Base-by-base conservation (phyloP, 2,329 filamentous ascomycete genomes). In the Phyllosticta citribraziliensis region DNA sequence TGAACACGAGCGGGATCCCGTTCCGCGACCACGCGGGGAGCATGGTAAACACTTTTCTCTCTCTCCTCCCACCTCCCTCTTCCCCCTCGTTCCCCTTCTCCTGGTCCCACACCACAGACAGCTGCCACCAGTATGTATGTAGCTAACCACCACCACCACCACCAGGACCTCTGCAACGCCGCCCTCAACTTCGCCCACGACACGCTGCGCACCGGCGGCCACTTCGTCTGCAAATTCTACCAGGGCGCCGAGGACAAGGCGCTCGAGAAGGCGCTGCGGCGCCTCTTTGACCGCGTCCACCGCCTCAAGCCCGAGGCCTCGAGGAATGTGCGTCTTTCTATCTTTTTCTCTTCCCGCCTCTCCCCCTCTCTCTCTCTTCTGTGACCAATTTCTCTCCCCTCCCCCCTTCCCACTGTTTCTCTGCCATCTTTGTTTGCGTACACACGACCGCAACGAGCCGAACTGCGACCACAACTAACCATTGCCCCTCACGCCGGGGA, bases 201-300 rank as follows among this genome's bases (percentile, higher is more conserved):
- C 67, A 94, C 90, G 8, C 81, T 99, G 22, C 87, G 84, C 67
- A 76, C 83, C 3, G 91, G 90, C 20, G 94, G 95, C 1, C 88
- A 96, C 72, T 96, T 99, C 68, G 83, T 99, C 53, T 97, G 93
- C 82, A 99, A 99, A 74, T 99, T 96, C 75, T 99, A 97, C 73
- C 90, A 96, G 73, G 94, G 94, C 3, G 73, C 81, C 5, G 92
- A 97, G 73, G 93, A 97, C 70, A 92, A 89, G 74, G 79, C 78
- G 1, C 75, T 99, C 11, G 91, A 97, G 76, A 79, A 76, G 64
- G 84, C 84, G 67, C 78, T 99, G 51, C 89, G 84, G 71, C 84
- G 81, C 56, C 77, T 96, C 67, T 99, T 99, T 71, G 76, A 79
- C 19, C 89, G 84, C 66, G 94, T 99, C 1, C 80, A 88, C 68